phyloP scores from a whole-genome alignment of 768 basidiomycete species.

The Amanita muscaria region DNA sequence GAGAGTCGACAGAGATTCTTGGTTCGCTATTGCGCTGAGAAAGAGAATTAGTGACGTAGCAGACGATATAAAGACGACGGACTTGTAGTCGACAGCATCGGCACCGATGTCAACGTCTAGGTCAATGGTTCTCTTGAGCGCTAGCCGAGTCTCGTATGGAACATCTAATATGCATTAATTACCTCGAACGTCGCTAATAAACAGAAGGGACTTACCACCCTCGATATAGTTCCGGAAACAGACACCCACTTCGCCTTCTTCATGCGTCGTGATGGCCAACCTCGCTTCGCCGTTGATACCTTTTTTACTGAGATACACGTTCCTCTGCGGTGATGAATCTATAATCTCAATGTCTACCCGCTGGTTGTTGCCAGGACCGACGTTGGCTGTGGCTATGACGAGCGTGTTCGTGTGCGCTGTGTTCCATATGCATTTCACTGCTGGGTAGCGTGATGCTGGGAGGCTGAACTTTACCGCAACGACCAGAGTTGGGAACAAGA shows the following conservation, averaged over 20 bases:
- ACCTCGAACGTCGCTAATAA: conserved; percentile 1
- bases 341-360: conserved; percentile 91
- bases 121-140: conserved; percentile 67
- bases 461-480: conserved; percentile 82
- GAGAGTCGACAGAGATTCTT: conserved; percentile 89
- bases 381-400: conserved; percentile 94
- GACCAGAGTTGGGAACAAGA: conserved; percentile 19
- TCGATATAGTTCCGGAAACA: conserved; percentile 84
- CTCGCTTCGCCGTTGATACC: conserved; percentile 86
- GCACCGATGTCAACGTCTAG: conserved; percentile 97
- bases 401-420: conserved; percentile 77
- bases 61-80: conserved; percentile 20
- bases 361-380: conserved; percentile 66
- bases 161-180: conserved; percentile 27
- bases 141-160: conserved; percentile 35
- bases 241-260: conserved; percentile 90
- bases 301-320: conserved; percentile 86
- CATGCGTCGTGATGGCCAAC: conserved; percentile 88
- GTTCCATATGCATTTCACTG: conserved; percentile 92
- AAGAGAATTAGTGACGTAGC: neutral
- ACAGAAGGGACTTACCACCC: conserved; percentile 42
- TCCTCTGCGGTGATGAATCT: conserved; percentile 76
- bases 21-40: conserved; percentile 91
- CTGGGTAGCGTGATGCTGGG: conserved; percentile 62
- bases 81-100: conserved; percentile 99